These are phyloP conservation scores for Aspergillus egyptiacus DNA, from an alignment of 495 filamentous ascomycete species.

Conservation along the genomic window DNA sequence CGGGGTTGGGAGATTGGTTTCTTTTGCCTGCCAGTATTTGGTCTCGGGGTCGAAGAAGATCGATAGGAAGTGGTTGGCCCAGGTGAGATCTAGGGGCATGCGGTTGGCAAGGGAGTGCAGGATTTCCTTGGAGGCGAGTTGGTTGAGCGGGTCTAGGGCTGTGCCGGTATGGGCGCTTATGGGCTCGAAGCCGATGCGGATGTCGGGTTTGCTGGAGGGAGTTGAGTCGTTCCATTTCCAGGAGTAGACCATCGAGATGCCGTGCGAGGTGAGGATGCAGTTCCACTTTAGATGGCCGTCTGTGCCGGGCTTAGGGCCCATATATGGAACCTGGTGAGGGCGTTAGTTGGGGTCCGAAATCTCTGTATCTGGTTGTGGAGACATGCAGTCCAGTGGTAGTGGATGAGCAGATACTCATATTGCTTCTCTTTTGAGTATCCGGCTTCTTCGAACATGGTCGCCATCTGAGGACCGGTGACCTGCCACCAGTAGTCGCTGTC, in stretches of 20 bases:
- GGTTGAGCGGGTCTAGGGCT: constrained; percentile 23
- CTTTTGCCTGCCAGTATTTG: neutral
- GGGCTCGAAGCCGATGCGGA: constrained; percentile 21
- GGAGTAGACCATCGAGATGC: constrained; percentile 20
- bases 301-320: constrained; percentile 7
- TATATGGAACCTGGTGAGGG: neutral
- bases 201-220: constrained; percentile 13
- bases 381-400: constrained; percentile 9
- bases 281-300: constrained; percentile 16
- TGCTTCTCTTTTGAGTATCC: constrained; percentile 15
- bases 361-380: neutral
- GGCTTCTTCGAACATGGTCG: constrained; percentile 11
- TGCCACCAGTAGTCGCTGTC: constrained; percentile 19
- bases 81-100: constrained; percentile 13
- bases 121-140: constrained; percentile 9
- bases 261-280: constrained; percentile 16
- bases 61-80: constrained; percentile 24
- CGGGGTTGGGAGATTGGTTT: neutral
- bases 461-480: constrained; percentile 14
- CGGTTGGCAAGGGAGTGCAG: constrained; percentile 6
- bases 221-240: constrained; percentile 25
- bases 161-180: constrained; percentile 17
- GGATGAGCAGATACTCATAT: constrained; percentile 16
- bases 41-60: neutral
- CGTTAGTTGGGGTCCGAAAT: neutral